Evolutionary conservation across 805 yeast species (phyloP), one percentile per base, ranked within the genome.

Genomic region (Barnettozyma sucrosica): DNA sequence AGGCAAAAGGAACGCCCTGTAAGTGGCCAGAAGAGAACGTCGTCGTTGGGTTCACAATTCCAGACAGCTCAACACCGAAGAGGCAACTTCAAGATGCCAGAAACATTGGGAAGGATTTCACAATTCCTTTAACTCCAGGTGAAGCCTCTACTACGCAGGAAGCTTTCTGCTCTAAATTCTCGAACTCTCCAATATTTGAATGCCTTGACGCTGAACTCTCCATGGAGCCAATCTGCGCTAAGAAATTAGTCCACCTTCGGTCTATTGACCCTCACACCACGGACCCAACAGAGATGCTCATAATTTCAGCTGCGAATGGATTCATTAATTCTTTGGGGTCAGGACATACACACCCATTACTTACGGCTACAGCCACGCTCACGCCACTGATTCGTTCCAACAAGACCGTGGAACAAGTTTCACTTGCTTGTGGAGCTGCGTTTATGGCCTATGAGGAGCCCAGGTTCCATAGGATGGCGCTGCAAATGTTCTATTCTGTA

Each of bases 401-500:
- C 39, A 47, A 55, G 2, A 55, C 64, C 9, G 47, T 70, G 41
- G 54, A 59, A 41, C 58, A 57, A 19, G 61, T 71, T 2, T 69
- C 69, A 18, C 56, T 61, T 43, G 69, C 73, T 13, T 70, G 74
- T 57, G 76, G 75, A 6, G 69, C 72, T 4, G 54, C 73, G 0
- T 69, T 57, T 49, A 46, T 70, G 11, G 65, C 67, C 7, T 66
- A 66, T 56, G 56, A 58, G 9, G 58, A 62, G 20, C 58, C 61
- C 2, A 62, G 59, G 6, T 54, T 66, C 46, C 44, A 57, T n/a
- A 41, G 49, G 10, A 30, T 63, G 10, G 51, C 59, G 5, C 20
- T 34, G 11, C 21, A 34, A 4, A 34, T 34, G 37, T 34, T 18
- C 21, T 34, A 18, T 14, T 7, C 37, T 9, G 37, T 34, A 10